These are phyloP conservation scores for Galerina marginata DNA, from an alignment of 768 basidiomycete species.

Conservation along the genomic window DNA sequence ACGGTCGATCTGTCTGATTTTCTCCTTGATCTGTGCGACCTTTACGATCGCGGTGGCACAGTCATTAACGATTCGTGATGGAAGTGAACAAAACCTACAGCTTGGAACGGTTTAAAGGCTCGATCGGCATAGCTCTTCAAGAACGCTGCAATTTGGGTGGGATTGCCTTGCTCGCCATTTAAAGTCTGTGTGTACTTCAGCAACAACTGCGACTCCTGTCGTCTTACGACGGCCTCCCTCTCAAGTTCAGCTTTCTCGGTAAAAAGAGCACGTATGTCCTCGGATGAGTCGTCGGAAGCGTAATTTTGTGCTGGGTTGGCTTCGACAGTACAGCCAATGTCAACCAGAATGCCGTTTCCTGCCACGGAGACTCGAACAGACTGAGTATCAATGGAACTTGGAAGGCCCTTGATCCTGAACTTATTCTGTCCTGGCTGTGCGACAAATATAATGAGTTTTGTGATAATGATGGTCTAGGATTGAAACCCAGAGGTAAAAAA, in stretches of 20 bases:
- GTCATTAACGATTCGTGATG: no score
- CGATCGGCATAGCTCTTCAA: constrained; percentile 46
- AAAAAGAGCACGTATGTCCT: constrained; percentile 41
- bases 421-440: constrained; percentile 53
- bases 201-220: constrained; percentile 48
- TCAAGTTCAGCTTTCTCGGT: constrained; percentile 41
- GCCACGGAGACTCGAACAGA: constrained; percentile 60
- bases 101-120: constrained; percentile 38
- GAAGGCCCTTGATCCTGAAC: constrained; percentile 51
- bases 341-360: constrained; percentile 52
- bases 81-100: constrained; percentile 24
- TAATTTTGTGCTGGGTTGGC: constrained; percentile 21
- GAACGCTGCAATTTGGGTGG: constrained; percentile 44
- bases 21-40: constrained; percentile 42
- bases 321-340: constrained; percentile 54
- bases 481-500: background rate
- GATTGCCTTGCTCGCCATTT: constrained; percentile 45
- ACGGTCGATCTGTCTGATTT: constrained; percentile 44
- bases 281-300: constrained; percentile 30
- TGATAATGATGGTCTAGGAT: background rate
- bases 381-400: constrained; percentile 54
- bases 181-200: constrained; percentile 50
- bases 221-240: constrained; percentile 42
- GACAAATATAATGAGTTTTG: background rate
- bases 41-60: constrained; percentile 15